phyloP scores from a whole-genome alignment of 192 early-diverging fungal genomes.

The Geranomyces michiganensis region DNA sequence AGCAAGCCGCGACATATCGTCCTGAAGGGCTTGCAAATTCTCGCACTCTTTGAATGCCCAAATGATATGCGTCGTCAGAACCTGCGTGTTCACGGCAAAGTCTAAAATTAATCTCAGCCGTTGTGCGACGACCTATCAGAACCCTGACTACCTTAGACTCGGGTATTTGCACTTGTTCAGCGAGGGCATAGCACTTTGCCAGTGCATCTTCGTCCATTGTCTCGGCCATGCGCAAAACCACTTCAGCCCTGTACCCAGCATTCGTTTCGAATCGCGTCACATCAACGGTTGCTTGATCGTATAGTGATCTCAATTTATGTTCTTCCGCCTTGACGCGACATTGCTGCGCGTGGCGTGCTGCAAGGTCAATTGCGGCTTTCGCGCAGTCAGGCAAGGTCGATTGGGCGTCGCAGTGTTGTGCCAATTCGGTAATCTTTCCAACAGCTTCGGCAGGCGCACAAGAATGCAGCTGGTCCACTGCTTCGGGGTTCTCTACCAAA shows the following conservation, averaged over 20 bases:
- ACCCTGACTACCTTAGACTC: not conserved
- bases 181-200: not conserved
- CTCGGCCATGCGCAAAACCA: slow-evolving; percentile 9
- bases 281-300: slow-evolving; percentile 8
- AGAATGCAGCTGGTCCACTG: not conserved
- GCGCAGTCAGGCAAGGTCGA: not conserved
- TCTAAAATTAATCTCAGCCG: too few relatives aligned
- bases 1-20: not conserved
- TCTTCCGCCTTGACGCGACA: not conserved
- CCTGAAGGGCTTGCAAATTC: not conserved
- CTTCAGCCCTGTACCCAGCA: slow-evolving; percentile 3
- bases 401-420: not conserved
- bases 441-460: not conserved
- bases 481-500: not conserved
- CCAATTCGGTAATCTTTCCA: not conserved
- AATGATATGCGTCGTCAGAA: not conserved
- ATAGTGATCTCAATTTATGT: slow-evolving; percentile 7
- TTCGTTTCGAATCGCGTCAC: slow-evolving; percentile 2
- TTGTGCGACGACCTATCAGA: too few relatives aligned
- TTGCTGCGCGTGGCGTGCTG: not conserved
- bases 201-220: slow-evolving; percentile 6
- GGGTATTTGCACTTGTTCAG: slow-evolving; percentile 11
- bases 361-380: slow-evolving; percentile 7
- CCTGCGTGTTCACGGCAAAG: not conserved
- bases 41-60: slow-evolving; percentile 13